A percentile compares a stretch with the other conserved stretches of the same genome.
These are phyloP conservation scores for Spatholobus suberectus DNA, from an alignment of 306 rosid species.

Conservation along the genomic window DNA sequence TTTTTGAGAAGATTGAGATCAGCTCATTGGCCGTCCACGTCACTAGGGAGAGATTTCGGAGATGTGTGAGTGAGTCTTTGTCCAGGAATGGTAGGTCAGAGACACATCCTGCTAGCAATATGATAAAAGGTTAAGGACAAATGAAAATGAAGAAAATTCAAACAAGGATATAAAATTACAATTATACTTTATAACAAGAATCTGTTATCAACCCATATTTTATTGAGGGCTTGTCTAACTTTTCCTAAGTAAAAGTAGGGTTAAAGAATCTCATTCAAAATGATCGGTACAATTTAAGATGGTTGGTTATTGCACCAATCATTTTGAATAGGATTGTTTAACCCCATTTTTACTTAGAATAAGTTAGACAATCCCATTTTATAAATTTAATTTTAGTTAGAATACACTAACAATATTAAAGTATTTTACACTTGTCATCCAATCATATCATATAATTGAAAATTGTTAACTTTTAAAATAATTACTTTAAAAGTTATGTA, in stretches of 20 bases:
- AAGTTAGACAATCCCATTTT: too few species aligned
- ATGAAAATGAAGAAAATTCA: slow-evolving; percentile 11
- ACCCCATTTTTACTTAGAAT: too few species aligned
- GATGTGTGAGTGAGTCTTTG: slow-evolving; percentile 57
- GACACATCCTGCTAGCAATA: slow-evolving; percentile 45
- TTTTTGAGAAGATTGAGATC: slow-evolving; percentile 49
- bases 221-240: too few species aligned
- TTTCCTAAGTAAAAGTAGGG: too few species aligned
- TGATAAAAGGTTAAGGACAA: slow-evolving; percentile 12
- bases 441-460: not conserved
- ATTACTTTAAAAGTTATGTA: not conserved
- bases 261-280: too few species aligned
- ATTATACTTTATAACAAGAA: slow-evolving; percentile 14
- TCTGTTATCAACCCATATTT: not conserved
- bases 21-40: slow-evolving; percentile 90
- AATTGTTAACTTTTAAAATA: not conserved
- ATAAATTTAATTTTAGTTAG: not conserved
- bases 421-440: not conserved
- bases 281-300: too few species aligned
- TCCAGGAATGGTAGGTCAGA: slow-evolving; percentile 42
- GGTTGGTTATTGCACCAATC: too few species aligned
- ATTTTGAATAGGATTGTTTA: too few species aligned
- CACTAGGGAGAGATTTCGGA: slow-evolving; percentile 72
- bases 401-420: not conserved
- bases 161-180: not conserved